Base-by-base conservation (phyloP, 2,329 filamentous ascomycete genomes). In the Aspergillus bombycis region DNA sequence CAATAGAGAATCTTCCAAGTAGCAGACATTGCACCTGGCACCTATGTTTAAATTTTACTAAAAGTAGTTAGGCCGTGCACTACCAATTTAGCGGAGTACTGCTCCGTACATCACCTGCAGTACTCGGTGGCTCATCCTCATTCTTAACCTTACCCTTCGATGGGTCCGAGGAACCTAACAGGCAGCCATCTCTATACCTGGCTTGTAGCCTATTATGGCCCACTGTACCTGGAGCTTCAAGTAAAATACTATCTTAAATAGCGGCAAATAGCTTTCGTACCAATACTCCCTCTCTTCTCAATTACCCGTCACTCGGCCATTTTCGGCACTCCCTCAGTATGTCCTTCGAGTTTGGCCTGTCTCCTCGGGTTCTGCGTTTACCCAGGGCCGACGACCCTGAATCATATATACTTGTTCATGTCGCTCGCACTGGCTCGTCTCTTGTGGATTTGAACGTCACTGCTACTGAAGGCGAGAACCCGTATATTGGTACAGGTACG, bases 381-480 rank as follows among this genome's bases (percentile, higher is more conserved):
- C 77, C 79, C 52, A 80, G 84, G 55, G 82, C 81, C 48, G 80
- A 81, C 62, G 71, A 76, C 23, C 68, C 70, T 19, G 70, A 71
- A 23, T 71, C 72, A 14, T 79, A 76, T 68, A 77, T 88, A 26
- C 78, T 89, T 19, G 71, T 88, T 36, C 80, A 85, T 67, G 80
- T 86, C 62, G 73, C 76, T 55, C 76, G 65, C 23, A 65, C 71
- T 14, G 73, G 75, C n/a, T 67, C 73, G 60, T 63, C 75, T 64
- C 66, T 75, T 4, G 76, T 88, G 11, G 85, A 88, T 69, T 71
- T 88, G 43, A 81, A 81, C 60, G 77, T 89, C 32, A 77, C 84
- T 12, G 87, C 83, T 28, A 88, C 86, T 30, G 86, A 89, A 72
- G 84, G 84, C 54, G 83, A 86, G 65, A 78, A 76, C 60, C 82